Conservation (phyloP, 1,284 basidiomycete species). For the Singerocomus rubriflavus region DNA sequence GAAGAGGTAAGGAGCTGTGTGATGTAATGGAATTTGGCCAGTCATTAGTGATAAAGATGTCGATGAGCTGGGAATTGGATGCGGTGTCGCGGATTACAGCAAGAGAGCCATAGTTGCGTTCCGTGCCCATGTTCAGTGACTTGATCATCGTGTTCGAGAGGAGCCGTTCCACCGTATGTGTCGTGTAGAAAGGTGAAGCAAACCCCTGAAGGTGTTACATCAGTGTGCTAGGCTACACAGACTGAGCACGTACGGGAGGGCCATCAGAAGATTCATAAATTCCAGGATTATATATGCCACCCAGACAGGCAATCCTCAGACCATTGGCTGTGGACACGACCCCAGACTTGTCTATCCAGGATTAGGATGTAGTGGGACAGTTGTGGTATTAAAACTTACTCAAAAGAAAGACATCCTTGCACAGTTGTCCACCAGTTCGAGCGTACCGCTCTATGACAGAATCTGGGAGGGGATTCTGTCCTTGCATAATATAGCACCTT, state of each 20-base stretch:
- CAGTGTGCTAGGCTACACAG: background rate
- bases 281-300: slow-evolving; percentile 69
- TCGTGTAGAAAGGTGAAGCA: slow-evolving; percentile 67
- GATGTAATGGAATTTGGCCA: slow-evolving; percentile 73
- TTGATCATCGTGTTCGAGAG: slow-evolving; percentile 62
- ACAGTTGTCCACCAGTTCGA: slow-evolving; percentile 74
- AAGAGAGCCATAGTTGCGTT: slow-evolving; percentile 58
- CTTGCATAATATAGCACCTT: slow-evolving; percentile 92
- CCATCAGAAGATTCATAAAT: slow-evolving; percentile 56
- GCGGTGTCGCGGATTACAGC: slow-evolving; percentile 62
- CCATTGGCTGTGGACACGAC: slow-evolving; percentile 81
- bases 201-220: slow-evolving; percentile 50
- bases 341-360: slow-evolving; percentile 72
- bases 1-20: slow-evolving; percentile 54
- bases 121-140: slow-evolving; percentile 34
- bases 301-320: slow-evolving; percentile 82
- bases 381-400: slow-evolving; percentile 49
- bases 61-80: slow-evolving; percentile 64
- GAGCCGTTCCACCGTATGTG: slow-evolving; percentile 69
- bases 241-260: slow-evolving; percentile 48
- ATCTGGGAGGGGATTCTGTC: slow-evolving; percentile 69
- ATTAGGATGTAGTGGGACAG: slow-evolving; percentile 1
- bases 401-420: slow-evolving; percentile 79
- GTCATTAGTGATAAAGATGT: slow-evolving; percentile 79
- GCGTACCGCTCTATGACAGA: slow-evolving; percentile 71